Base-by-base conservation (phyloP, 768 basidiomycete species). In the Rubroboletus pulcherrimus region DNA sequence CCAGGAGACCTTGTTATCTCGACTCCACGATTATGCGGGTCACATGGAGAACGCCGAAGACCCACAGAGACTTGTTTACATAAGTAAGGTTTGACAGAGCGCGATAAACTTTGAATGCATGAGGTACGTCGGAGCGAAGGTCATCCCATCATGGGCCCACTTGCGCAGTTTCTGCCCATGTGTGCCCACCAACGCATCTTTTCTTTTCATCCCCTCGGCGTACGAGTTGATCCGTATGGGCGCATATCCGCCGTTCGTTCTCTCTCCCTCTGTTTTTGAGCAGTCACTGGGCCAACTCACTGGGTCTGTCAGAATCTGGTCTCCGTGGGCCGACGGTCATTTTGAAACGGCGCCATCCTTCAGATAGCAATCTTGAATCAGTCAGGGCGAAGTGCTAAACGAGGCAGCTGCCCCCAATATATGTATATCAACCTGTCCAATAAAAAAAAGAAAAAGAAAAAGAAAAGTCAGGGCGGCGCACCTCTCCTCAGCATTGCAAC, bases 71-170 rank as follows among this genome's bases (percentile, higher is more conserved):
- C 12, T 26, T 51, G 54, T n/a, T 65, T 57, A 52, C 58, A 61
- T 47, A 65, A 61, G 43, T 47, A 65, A 61, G 43, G 61, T 65
- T 60, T 53, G 43, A 26, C 54, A 40, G 42, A 33, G 15, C 11
- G 26, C 5, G 58, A 56, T 63, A 50, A 61, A 43, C 55, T 66
- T 61, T 19, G 50, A 4, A 34, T 6, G 30, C 62, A 61, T 37
- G 56, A 58, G 64, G 64, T 50, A 26, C 14, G 37, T 55, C 41
- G 57, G 63, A 51, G 26, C 44, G 21, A 42, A 46, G 39, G 33
- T 30, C 33, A 30, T 24, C 19, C 12, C 41, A 38, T 51, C 61
- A 60, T 53, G 49, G 30, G 63, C 54, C 7, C 24, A 14, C 24
- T 24, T 24, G 9, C 9, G 14, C 48, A 49, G 34, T 61, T 59